Conservation (phyloP, 768 basidiomycete species). For the Macrolepiota albuminosa region DNA sequence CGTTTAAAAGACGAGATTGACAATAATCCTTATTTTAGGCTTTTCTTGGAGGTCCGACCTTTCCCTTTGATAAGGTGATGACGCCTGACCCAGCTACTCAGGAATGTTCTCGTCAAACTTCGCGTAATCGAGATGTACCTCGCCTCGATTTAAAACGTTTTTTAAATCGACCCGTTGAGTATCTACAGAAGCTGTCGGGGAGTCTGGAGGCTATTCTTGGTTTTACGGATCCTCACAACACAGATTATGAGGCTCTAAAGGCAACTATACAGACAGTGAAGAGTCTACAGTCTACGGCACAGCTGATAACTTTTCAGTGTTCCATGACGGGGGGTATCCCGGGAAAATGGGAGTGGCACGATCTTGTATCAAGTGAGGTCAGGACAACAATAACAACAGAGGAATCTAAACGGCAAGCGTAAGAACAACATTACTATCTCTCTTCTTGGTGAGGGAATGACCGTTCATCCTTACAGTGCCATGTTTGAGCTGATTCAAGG, state of each 20-base stretch:
- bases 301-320: constrained; percentile 84
- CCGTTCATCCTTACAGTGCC: constrained; percentile 45
- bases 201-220: constrained; percentile 81
- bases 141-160: constrained; percentile 70
- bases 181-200: constrained; percentile 79
- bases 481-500: constrained; percentile 95
- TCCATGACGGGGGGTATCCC: constrained; percentile 80
- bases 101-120: constrained; percentile 38
- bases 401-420: constrained; percentile 84
- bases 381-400: constrained; percentile 59
- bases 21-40: constrained; percentile 71
- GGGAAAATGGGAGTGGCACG: constrained; percentile 87
- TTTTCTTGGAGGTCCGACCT: constrained; percentile 76
- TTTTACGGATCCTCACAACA: constrained; percentile 75
- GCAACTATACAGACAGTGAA: constrained; percentile 83
- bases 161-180: constrained; percentile 76
- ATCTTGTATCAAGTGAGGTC: constrained; percentile 69
- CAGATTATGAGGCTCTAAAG: constrained; percentile 77
- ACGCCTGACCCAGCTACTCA: constrained; percentile 14
- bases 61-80: neutral
- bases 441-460: neutral
- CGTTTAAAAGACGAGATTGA: constrained; percentile 84
- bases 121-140: constrained; percentile 31
- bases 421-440: constrained; percentile 23
- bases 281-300: constrained; percentile 73